Base-by-base conservation (phyloP, 345 rosid species). In the Rhodamnia argentea region DNA sequence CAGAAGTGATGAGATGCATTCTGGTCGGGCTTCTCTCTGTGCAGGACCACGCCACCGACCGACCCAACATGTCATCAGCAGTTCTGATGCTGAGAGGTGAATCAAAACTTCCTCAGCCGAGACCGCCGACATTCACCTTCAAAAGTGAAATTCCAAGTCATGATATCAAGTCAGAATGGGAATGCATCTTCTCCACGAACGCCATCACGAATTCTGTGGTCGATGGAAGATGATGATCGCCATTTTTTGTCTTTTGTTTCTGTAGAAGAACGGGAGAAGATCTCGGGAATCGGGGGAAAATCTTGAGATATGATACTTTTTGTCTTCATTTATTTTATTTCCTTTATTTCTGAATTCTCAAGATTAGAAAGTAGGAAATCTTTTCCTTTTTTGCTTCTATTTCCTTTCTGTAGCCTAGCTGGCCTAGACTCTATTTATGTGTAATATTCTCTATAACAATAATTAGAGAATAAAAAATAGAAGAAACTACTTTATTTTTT, bases 21-120 rank as follows among this genome's bases (percentile, higher is more conserved):
- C 90, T 89, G 52, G 58, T 86, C 2, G 88, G 87, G 14, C 83
- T 89, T 5, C 50, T 92, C 27, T 89, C 87, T 70, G 89, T 89
- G 26, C 91, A 89, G 81, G 90, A 88, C 53, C 83, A 87, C 24
- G 52, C 9, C 7, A 58, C 75, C 5, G 52, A 86, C 22, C 87
- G 90, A 29, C 92, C 92, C 4, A 87, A 87, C 51, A 89, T 90
- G 89, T 85, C 27, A 24, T 70, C 86, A 4, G 51, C 74, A 10
- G 37, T 23, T 23, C 2, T 52, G 62, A 37, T 85, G 83, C 40
- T 74, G 7, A 74, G n/a, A 32, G 11, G 40, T n/a, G 44, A 42
- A 4, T 42, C 44, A 42, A 5, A 42, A 29, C 75, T 62, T 62
- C 75, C 42, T 29, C 42, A 29, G 42, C 75, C 75, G 8, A 62